Evolutionary conservation across 805 yeast genomes (phyloP).

Genomic region (Candida insectorum): DNA sequence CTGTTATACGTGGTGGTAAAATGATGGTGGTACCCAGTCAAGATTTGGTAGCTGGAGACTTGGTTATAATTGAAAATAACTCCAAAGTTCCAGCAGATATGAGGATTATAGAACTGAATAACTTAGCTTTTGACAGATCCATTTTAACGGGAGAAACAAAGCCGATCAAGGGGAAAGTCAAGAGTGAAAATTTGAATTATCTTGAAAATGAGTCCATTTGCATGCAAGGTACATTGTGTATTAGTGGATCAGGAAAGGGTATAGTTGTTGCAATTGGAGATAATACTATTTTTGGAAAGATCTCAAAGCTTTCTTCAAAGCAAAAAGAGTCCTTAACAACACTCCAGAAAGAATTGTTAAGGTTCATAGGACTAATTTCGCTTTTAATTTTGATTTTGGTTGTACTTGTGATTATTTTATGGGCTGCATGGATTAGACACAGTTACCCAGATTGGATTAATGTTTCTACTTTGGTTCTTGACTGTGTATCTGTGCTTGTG

Average conservation of each 20-base stretch:
- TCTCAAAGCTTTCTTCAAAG: slow-evolving; percentile 39
- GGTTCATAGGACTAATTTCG: slow-evolving; percentile 28
- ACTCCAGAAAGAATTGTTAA: slow-evolving; percentile 38
- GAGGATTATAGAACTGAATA: slow-evolving; percentile 36
- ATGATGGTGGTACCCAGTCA: slow-evolving; percentile 24
- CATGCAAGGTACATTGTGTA: slow-evolving; percentile 44
- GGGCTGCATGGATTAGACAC: slow-evolving; percentile 44
- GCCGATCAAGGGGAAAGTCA: slow-evolving; percentile 28
- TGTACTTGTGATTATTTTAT: slow-evolving; percentile 31
- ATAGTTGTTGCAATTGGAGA: slow-evolving; percentile 44
- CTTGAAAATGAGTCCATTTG: slow-evolving; percentile 43
- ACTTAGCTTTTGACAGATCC: slow-evolving; percentile 44
- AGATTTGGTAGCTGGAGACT: slow-evolving; percentile 44
- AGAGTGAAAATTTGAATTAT: slow-evolving; percentile 31
- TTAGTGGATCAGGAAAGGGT: slow-evolving; percentile 43
- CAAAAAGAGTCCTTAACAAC: slow-evolving; percentile 41
- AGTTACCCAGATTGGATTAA: slow-evolving; percentile 39
- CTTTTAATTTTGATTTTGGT: slow-evolving; percentile 22
- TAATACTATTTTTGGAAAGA: slow-evolving; percentile 43
- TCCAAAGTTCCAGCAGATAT: slow-evolving; percentile 47
- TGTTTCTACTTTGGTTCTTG: slow-evolving; percentile 39
- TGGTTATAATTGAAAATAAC: slow-evolving; percentile 35
- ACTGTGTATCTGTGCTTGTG: slow-evolving; percentile 44
- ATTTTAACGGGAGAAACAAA: slow-evolving; percentile 50
- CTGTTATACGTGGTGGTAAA: slow-evolving; percentile 34